A percentile compares a stretch with the other conserved stretches of the same genome.
Conservation (phyloP, 345 rosid genomes). For the Euphorbia pulcherrima region DNA sequence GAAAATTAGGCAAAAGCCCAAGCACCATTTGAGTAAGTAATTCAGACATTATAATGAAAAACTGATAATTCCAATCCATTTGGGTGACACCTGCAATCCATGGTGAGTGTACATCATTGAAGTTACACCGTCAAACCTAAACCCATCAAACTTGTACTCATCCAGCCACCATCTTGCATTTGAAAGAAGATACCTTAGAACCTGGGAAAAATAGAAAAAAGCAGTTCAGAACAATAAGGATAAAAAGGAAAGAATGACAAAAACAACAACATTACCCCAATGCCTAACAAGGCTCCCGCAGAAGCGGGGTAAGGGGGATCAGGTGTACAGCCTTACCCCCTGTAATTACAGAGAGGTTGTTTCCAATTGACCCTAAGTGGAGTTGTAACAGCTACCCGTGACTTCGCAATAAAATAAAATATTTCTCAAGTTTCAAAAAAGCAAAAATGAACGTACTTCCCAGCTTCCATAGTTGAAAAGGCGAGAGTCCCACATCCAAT, state of each 20-base stretch:
- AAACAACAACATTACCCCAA: too few species aligned
- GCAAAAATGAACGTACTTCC: conserved; percentile 54
- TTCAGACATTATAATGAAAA: not conserved
- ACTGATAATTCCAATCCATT: conserved; percentile 5
- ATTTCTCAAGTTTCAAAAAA: conserved; percentile 10
- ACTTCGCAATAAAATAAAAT: too few species aligned
- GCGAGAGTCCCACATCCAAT: conserved; percentile 99
- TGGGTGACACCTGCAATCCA: conserved; percentile 64
- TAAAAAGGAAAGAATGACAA: conserved; percentile 7
- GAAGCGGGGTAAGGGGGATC: too few species aligned
- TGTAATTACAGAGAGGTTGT: too few species aligned
- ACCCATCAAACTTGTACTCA: conserved; percentile 90
- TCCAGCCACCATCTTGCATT: conserved; percentile 99
- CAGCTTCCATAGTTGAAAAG: conserved; percentile 96
- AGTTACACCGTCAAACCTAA: conserved; percentile 97
- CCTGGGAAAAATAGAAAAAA: conserved; percentile 39
- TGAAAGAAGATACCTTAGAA: conserved; percentile 77
- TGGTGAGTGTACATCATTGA: conserved; percentile 99
- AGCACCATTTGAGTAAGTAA: not conserved
- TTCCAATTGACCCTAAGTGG: too few species aligned
- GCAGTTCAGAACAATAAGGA: conserved; percentile 16
- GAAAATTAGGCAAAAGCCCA: not conserved
- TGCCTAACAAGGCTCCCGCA: too few species aligned
- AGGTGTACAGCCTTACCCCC: too few species aligned
- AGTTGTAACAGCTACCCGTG: too few species aligned